phyloP scores from a whole-genome alignment of 345 rosid species.

The Gossypium arboreum region DNA sequence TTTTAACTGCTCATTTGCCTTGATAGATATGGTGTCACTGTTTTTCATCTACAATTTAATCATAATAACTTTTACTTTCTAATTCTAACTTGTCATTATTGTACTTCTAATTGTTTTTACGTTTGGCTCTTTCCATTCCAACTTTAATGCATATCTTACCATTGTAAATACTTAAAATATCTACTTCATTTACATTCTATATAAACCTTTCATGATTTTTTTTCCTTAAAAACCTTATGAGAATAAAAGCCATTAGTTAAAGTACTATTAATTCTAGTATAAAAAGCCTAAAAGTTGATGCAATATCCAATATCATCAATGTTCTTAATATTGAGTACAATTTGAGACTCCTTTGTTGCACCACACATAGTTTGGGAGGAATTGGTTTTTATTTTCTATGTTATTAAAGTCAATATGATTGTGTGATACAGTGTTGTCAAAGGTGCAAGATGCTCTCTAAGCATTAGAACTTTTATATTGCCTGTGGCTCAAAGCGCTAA shows the following conservation, averaged over 20 bases:
- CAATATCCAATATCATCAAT: background rate
- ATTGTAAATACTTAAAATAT: background rate
- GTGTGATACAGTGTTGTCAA: background rate
- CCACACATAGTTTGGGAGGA: background rate
- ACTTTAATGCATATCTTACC: background rate
- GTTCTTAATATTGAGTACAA: background rate
- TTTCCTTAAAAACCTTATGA: background rate
- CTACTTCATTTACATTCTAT: background rate
- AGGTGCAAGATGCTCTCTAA: too few species aligned
- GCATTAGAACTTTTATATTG: too few species aligned
- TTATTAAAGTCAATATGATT: background rate
- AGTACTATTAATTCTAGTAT: background rate
- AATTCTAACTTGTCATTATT: background rate
- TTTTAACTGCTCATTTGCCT: background rate
- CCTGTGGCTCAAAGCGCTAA: too few species aligned
- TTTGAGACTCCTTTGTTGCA: background rate
- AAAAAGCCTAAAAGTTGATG: background rate
- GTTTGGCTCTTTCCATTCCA: background rate
- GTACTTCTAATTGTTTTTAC: background rate
- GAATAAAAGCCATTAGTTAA: background rate
- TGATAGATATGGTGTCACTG: background rate
- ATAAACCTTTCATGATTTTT: background rate
- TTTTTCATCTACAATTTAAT: background rate
- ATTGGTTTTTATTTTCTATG: background rate
- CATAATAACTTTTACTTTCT: background rate